phyloP scores from a whole-genome alignment of 495 filamentous ascomycete genomes.

The Xylaria nigripes region DNA sequence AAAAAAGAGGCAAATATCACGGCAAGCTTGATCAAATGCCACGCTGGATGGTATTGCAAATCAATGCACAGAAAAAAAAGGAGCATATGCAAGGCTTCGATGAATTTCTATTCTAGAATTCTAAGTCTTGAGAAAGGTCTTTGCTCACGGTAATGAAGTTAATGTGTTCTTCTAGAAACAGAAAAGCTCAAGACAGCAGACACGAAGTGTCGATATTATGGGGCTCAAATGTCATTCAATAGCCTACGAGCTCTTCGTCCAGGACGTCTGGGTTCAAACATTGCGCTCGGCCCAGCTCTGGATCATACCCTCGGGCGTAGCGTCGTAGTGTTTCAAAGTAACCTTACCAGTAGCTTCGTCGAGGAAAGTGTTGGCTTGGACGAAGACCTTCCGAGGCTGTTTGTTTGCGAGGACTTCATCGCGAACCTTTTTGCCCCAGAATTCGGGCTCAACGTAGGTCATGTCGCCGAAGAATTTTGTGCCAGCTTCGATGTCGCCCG shows the following conservation, averaged over 20 bases:
- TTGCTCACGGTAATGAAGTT: not conserved
- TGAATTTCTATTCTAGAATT: not conserved
- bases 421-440: slow-evolving; percentile 69
- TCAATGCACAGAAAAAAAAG: not conserved
- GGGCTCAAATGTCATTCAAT: not conserved
- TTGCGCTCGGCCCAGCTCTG: slow-evolving; percentile 71
- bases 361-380: slow-evolving; percentile 81
- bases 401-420: slow-evolving; percentile 76
- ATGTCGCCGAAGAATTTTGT: slow-evolving; percentile 72
- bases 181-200: not conserved
- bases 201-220: not conserved
- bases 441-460: slow-evolving; percentile 68
- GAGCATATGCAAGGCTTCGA: not conserved
- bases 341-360: slow-evolving; percentile 62
- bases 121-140: not conserved
- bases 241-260: slow-evolving; percentile 13
- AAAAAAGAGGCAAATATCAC: not conserved
- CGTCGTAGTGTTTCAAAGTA: slow-evolving; percentile 79
- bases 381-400: slow-evolving; percentile 90
- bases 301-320: slow-evolving; percentile 76
- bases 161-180: not conserved
- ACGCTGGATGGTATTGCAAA: not conserved
- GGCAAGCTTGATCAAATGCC: not conserved
- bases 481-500: slow-evolving; percentile 70
- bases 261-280: slow-evolving; percentile 12